Conservation (phyloP, 352 stramenopile genomes). For the Hyaloperonospora arabidopsidis region DNA sequence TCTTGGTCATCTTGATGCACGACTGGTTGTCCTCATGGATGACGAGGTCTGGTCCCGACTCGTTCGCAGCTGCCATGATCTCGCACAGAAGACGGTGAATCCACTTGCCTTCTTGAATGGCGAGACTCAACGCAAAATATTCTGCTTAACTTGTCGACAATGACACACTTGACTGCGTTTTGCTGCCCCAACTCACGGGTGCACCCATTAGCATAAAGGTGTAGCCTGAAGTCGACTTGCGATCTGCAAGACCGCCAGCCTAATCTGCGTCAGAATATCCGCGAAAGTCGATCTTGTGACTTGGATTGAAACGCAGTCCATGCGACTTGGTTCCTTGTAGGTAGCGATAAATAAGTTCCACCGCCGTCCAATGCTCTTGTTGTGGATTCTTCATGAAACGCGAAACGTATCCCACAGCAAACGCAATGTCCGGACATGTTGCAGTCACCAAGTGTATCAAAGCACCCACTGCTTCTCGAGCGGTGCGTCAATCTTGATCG, state of each 20-base stretch:
- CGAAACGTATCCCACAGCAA: too few species aligned
- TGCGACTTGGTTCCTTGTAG: conserved; percentile 13
- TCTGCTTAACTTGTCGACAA: conserved; percentile 8
- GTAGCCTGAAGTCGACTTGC: conserved; percentile 8
- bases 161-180: conserved; percentile 2
- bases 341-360: conserved; percentile 5
- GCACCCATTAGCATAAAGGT: conserved; percentile 4
- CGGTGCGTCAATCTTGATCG: conserved; percentile 10
- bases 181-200: not conserved
- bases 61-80: not conserved
- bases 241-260: conserved; percentile 6
- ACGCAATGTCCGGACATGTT: too few species aligned
- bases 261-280: conserved; percentile 12
- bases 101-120: conserved; percentile 3
- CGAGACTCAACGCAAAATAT: conserved; percentile 6
- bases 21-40: conserved; percentile 6
- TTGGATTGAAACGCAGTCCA: conserved; percentile 5
- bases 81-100: conserved; percentile 4
- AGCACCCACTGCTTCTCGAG: conserved; percentile 14
- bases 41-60: conserved; percentile 1
- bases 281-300: not conserved
- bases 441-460: conserved; percentile 18
- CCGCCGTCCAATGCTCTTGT: conserved; percentile 12
- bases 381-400: conserved; percentile 21
- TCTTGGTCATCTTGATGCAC: not conserved